A percentile compares a stretch with the other conserved stretches of the same genome.
These are phyloP conservation scores for Naganishia albida DNA, from an alignment of 1,284 basidiomycete genomes.

Conservation along the genomic window DNA sequence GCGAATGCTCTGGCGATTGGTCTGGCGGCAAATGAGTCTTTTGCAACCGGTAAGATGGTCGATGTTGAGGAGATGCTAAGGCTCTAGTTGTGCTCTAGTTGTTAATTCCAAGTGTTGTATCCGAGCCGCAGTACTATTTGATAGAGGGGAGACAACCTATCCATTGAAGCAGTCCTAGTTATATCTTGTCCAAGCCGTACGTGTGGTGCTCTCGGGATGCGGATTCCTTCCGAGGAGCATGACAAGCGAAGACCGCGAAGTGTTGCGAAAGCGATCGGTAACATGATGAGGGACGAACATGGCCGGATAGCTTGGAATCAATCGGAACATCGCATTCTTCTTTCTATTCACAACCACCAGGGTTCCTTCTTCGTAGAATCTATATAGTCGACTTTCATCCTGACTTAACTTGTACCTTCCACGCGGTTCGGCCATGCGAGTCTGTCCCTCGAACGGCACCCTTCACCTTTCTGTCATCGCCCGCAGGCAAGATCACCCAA, in stretches of 20 bases:
- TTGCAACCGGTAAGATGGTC: conserved; percentile 58
- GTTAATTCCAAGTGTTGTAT: too few species aligned
- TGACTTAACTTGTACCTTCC: conserved; percentile 4
- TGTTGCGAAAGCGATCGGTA: not conserved
- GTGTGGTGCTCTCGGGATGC: too few species aligned
- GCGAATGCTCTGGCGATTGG: conserved; percentile 59
- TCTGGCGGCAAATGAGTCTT: conserved; percentile 61
- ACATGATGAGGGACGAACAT: not conserved
- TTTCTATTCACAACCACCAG: conserved; percentile 39
- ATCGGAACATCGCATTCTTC: conserved; percentile 35
- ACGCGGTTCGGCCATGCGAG: conserved; percentile 13
- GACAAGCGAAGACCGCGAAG: too few species aligned
- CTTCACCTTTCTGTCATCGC: conserved; percentile 38
- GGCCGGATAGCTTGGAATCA: conserved; percentile 33
- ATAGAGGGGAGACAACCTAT: too few species aligned
- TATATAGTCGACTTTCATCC: not conserved
- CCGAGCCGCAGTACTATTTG: too few species aligned
- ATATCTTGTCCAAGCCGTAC: not conserved
- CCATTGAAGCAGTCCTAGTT: not conserved
- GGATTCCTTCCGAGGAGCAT: too few species aligned
- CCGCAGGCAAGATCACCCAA: conserved; percentile 49
- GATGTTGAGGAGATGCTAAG: conserved; percentile 44
- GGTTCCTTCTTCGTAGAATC: too few species aligned
- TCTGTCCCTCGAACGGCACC: not conserved
- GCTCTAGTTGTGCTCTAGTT: conserved; percentile 25